Conservation (phyloP, 306 rosid genomes). For the Potentilla sterilis region DNA sequence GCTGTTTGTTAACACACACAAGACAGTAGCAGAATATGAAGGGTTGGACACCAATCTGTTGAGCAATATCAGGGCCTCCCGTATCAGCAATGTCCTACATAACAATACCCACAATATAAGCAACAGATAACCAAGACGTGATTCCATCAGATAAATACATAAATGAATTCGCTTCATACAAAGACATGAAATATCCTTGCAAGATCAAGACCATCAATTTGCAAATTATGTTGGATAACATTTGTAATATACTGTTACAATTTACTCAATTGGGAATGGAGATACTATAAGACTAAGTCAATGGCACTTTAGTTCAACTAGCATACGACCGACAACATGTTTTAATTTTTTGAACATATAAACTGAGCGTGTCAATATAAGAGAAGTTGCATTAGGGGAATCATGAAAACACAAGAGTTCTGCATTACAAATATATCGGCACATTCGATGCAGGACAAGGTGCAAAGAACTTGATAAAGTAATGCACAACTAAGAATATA, state of each 20-base stretch:
- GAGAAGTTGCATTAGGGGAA: background rate
- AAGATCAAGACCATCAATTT: background rate
- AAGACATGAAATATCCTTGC: background rate
- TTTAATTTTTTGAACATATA: too few relatives aligned
- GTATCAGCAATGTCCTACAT: slow-evolving; percentile 72
- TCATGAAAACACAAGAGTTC: background rate
- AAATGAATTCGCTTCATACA: background rate
- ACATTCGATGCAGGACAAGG: background rate
- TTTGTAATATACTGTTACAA: background rate
- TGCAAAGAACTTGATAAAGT: background rate
- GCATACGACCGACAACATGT: background rate
- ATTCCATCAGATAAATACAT: background rate
- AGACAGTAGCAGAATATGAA: slow-evolving; percentile 50
- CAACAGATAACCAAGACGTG: slow-evolving; percentile 1
- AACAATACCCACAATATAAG: slow-evolving; percentile 18
- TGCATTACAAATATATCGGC: background rate
- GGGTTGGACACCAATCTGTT: slow-evolving; percentile 77
- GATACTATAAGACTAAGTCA: background rate
- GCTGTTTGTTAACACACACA: slow-evolving; percentile 47
- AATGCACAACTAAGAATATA: background rate
- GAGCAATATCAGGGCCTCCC: slow-evolving; percentile 83
- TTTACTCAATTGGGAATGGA: background rate
- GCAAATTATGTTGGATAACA: background rate
- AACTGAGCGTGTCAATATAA: background rate
- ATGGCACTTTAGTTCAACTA: background rate